Evolutionary conservation across 495 filamentous ascomycete genomes (phyloP).

Genomic region (Lasiosphaeria hispida): DNA sequence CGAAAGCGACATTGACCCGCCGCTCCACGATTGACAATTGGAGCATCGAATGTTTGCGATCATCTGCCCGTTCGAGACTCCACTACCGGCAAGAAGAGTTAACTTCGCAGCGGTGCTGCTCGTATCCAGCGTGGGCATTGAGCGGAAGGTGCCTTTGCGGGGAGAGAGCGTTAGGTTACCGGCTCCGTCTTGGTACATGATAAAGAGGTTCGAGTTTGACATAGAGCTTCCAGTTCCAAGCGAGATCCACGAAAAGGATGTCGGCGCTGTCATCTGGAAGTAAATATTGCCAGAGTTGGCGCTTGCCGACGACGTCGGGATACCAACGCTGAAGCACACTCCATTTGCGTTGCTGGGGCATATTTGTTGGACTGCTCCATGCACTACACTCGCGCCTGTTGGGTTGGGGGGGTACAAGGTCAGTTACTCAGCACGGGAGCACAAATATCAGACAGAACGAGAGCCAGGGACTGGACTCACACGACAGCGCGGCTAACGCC

Average conservation of each 20-base stretch:
- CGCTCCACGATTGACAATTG: slow-evolving; percentile 51
- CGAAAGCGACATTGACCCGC: slow-evolving; percentile 57
- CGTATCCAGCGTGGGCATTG: slow-evolving; percentile 52
- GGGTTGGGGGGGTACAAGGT: background rate
- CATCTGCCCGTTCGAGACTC: slow-evolving; percentile 51
- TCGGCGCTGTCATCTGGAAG: slow-evolving; percentile 63
- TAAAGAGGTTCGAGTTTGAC: slow-evolving; percentile 64
- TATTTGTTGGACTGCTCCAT: slow-evolving; percentile 17
- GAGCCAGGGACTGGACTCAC: slow-evolving; percentile 16
- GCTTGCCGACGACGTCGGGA: slow-evolving; percentile 41
- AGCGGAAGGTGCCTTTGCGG: slow-evolving; percentile 53
- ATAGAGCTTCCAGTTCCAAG: slow-evolving; percentile 63
- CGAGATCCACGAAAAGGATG: slow-evolving; percentile 60
- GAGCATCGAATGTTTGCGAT: slow-evolving; percentile 58
- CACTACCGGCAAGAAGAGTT: slow-evolving; percentile 61
- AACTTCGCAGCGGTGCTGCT: slow-evolving; percentile 41
- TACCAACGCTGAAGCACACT: slow-evolving; percentile 47
- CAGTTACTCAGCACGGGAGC: background rate
- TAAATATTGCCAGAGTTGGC: slow-evolving; percentile 53
- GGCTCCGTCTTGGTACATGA: slow-evolving; percentile 59
- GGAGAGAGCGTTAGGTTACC: slow-evolving; percentile 64
- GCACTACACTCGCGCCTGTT: slow-evolving; percentile 21
- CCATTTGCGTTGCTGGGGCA: slow-evolving; percentile 27
- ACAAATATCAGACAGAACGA: background rate
- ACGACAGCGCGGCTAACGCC: slow-evolving; percentile 16